Conservation (phyloP, 768 basidiomycete species). For the Phanerochaete carnosa region DNA sequence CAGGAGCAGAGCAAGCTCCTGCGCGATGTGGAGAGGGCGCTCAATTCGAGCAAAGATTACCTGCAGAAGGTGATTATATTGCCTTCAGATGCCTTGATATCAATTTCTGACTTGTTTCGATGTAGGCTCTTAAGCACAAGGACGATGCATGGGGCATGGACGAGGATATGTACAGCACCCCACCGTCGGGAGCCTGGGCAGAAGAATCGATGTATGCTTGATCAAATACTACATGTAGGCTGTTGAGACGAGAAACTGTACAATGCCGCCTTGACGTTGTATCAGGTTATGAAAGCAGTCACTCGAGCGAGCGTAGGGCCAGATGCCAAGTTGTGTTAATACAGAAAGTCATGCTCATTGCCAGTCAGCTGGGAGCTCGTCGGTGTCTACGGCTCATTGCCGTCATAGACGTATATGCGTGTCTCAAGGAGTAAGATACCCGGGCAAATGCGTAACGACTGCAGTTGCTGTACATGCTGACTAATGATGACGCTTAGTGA, state of each 20-base stretch:
- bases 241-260: neutral
- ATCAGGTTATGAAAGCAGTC: neutral
- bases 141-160: slow-evolving; percentile 22
- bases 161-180: slow-evolving; percentile 15
- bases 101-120: neutral
- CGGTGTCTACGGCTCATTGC: no score
- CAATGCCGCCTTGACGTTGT: neutral
- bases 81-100: neutral
- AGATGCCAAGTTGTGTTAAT: no score
- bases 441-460: no score
- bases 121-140: slow-evolving; percentile 25
- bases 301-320: no score
- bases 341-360: no score
- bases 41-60: slow-evolving; percentile 68
- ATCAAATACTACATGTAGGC: neutral
- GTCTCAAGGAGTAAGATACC: no score
- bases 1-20: slow-evolving; percentile 55
- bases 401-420: no score
- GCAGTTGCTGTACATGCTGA: no score
- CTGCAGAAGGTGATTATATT: slow-evolving; percentile 55
- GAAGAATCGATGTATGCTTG: slow-evolving; percentile 7
- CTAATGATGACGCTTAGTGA: no score
- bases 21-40: slow-evolving; percentile 47
- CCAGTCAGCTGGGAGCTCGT: no score
- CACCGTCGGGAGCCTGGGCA: neutral